phyloP scores from a whole-genome alignment of 495 filamentous ascomycete genomes.

The Polyplosphaeria fusca region DNA sequence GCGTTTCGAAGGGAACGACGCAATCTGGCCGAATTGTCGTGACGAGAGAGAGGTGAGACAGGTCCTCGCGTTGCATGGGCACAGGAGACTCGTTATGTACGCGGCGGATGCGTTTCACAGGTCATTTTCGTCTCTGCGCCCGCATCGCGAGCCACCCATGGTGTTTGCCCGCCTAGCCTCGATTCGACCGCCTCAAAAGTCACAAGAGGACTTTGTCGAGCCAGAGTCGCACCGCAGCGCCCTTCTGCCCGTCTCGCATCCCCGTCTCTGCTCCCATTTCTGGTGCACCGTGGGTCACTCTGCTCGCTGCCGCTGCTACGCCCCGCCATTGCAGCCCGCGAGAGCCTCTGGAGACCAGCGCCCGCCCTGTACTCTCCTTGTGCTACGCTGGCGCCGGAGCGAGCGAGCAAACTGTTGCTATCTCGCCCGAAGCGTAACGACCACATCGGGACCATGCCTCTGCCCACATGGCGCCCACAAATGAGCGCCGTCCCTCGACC shows the following conservation, averaged over 20 bases:
- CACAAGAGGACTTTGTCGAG: conserved; percentile 1
- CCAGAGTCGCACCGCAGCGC: too few relatives aligned
- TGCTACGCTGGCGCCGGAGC: conserved; percentile 14
- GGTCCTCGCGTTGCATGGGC: conserved; percentile 23
- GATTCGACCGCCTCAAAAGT: too few relatives aligned
- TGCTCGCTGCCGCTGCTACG: too few relatives aligned
- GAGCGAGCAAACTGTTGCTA: background rate
- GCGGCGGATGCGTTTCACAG: conserved; percentile 21
- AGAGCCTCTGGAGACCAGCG: too few relatives aligned
- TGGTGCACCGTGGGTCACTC: too few relatives aligned
- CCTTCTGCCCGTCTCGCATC: too few relatives aligned
- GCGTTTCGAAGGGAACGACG: conserved; percentile 21
- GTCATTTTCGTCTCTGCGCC: conserved; percentile 2
- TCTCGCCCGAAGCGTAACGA: background rate
- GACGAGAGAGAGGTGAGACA: conserved; percentile 22
- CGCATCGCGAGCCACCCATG: background rate
- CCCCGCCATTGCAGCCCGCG: too few relatives aligned
- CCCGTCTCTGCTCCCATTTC: too few relatives aligned
- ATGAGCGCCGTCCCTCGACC: background rate
- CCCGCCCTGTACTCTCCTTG: conserved; percentile 16
- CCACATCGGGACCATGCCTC: conserved; percentile 10
- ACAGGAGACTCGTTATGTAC: conserved; percentile 26
- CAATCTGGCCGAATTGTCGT: conserved; percentile 14
- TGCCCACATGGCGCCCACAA: background rate
- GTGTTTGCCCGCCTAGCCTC: background rate